phyloP scores from a whole-genome alignment of 225 moss, liverwort and hornwort species.

The Rhytidiadelphus loreus region DNA sequence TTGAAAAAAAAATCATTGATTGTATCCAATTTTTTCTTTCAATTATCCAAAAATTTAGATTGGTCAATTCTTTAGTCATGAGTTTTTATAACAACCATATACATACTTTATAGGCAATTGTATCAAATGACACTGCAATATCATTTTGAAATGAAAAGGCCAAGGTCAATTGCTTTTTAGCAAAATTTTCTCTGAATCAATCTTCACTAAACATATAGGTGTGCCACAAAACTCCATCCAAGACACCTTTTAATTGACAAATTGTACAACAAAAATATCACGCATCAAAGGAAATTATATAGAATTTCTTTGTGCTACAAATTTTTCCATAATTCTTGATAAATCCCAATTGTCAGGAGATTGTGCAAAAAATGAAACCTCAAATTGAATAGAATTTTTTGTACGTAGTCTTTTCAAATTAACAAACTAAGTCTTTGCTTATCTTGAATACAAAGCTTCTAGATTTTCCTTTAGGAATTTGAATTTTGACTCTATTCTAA shows the following conservation, averaged over 20 bases:
- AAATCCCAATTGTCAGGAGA: neutral
- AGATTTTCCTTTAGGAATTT: too few relatives aligned
- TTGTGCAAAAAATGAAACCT: too few relatives aligned
- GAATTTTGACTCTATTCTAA: neutral
- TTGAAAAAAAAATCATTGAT: neutral
- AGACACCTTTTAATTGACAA: neutral
- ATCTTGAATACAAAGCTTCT: fast-evolving
- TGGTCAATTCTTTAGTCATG: neutral
- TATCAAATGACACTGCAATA: neutral
- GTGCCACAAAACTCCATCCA: neutral
- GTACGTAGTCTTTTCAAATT: neutral
- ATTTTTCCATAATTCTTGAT: neutral
- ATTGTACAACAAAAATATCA: too few relatives aligned
- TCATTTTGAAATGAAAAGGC: neutral
- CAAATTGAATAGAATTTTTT: neutral
- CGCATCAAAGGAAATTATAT: neutral
- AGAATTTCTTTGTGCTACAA: fast-evolving
- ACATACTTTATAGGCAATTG: neutral
- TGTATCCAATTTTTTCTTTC: too few relatives aligned
- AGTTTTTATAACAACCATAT: neutral
- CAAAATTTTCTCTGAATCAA: neutral
- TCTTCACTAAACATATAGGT: neutral
- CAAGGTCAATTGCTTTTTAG: fast-evolving
- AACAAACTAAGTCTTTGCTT: neutral
- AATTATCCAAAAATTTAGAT: fast-evolving